Evolutionary conservation across 2,329 filamentous ascomycete genomes (phyloP).

Genomic region (Fonsecaea erecta): DNA sequence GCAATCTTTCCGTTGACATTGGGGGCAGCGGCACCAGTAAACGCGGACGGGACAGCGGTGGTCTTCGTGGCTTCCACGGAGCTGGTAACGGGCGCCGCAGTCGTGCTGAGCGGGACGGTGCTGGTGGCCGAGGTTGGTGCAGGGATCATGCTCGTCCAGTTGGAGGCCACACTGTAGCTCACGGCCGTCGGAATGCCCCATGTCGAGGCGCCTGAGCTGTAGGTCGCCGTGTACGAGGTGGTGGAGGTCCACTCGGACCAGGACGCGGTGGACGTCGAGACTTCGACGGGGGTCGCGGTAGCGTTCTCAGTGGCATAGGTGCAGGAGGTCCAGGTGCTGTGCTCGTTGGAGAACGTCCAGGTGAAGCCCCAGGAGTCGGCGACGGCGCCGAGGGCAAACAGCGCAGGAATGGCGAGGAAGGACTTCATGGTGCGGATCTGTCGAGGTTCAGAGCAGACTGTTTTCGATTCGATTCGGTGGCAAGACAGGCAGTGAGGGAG

Average conservation of each 20-base stretch:
- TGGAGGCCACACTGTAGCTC: conserved; percentile 23
- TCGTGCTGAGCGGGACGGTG: not conserved
- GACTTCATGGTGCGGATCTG: conserved; percentile 25
- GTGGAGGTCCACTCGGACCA: conserved; percentile 18
- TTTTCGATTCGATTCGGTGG: not conserved
- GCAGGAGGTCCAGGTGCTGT: conserved; percentile 27
- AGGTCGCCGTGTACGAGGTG: conserved; percentile 30
- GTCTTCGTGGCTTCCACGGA: not conserved
- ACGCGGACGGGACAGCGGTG: conserved; percentile 3
- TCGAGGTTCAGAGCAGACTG: not conserved
- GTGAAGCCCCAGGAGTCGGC: conserved; percentile 29
- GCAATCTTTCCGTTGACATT: conserved; percentile 26
- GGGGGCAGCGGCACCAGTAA: conserved; percentile 25
- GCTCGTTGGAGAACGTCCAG: conserved; percentile 26
- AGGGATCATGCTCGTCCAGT: conserved; percentile 30
- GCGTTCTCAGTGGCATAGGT: conserved; percentile 22
- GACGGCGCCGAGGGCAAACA: conserved; percentile 29
- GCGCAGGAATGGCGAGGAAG: conserved; percentile 30
- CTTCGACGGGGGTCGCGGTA: conserved; percentile 14
- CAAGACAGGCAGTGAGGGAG: not conserved
- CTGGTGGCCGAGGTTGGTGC: conserved; percentile 1
- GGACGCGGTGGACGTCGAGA: conserved; percentile 10
- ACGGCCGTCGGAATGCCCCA: conserved; percentile 24
- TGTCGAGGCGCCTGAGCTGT: conserved; percentile 26
- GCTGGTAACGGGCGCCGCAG: not conserved